Evolutionary conservation across 75 land plant genomes (phyloP), one percentile per base, ranked within the genome.

Genomic region (Cupressus sempervirens): DNA sequence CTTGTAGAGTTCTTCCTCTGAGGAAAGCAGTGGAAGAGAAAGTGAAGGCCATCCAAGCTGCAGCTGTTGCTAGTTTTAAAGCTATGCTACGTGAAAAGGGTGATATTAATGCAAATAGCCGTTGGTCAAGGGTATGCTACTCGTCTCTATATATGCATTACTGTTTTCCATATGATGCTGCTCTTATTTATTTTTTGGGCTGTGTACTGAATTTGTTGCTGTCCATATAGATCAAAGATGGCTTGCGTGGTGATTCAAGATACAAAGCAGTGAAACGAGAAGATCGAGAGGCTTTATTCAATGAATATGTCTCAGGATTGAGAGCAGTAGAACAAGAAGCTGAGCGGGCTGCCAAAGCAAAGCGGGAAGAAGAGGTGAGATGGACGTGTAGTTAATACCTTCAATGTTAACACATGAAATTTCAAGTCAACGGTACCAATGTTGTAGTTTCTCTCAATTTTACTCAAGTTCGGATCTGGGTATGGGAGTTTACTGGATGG

Each of bases 21-120:
- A 90, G 92, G 81, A 96, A 86, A 90, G 93, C 98, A 84, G 93
- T 91, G 72, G 95, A 96, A 85, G 98, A 94, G 77, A 96, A 90
- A 68, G 88, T 91, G 36, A 94, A 89, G 87, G 96, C 94, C 40
- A 58, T 84, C 30, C 92, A 91, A 53, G 91, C 92, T 35, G 96
- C 98, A 84, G 89, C 91, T 38, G 88, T 91, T 13, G 74, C 93
- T 34, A 86, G 85, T 43, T 97, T 97, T 84, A 91, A 94, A 86
- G 89, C 95, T 30, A 89, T 97, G 96, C 91, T 97, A 58, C 84
- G 82, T 50, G 98, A 97, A 46, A 92, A 82, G 67, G 86, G 86
- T 84, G 95, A 94, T 82, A 87, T 96, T 58, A 94, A 73, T 84
- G 36, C 85, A 8, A 89, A 30, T 82, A 93, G 92, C 86, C 95